Evolutionary conservation across 768 basidiomycete genomes (phyloP), one percentile per base, ranked within the genome.

Genomic region (Cystofilobasidium bisporidii): DNA sequence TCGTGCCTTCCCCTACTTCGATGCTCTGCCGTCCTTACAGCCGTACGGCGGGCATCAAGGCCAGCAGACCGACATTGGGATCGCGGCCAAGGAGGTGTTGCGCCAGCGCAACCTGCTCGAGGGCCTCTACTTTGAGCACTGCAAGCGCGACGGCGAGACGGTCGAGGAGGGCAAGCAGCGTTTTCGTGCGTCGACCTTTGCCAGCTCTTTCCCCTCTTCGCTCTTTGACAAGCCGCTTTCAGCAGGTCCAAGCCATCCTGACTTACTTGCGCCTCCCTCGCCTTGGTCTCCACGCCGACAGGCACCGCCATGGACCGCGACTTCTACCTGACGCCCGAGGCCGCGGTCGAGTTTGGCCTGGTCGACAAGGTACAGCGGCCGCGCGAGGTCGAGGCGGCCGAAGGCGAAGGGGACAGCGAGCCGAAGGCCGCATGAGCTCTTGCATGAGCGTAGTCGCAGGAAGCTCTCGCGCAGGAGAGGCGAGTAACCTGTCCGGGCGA

Each of bases 271-370:
- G 60, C 24, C 18, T 36, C 41, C 28, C 47, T 33, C 36, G n/a
- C 14, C 5, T 15, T 55, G 18, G 43, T n/a, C 47, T 36, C 36
- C 65, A 38, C 55, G 63, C 64, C 72, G 71, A 45, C 69, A 92
- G 91, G 89, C 77, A 87, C 81, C 69, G 91, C 92, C 36, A 79
- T 97, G 72, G 92, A 97, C 79, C 83, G 92, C 69, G 92, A 97
- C 78, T 94, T 94, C 79, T 94, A 91, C 78, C 87, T 97, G 88
- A 94, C 91, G 86, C 89, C 92, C 6, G 84, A 86, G 75, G 89
- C 93, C 81, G 92, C 92, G 15, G 80, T 90, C 71, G 82, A 85
- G 38, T 97, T 97, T 77, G 92, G 92, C 50, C 88, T 97, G 65
- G 88, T 94, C 59, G 92, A 97, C 79, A 26, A 38, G 24, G 33